Percentiles rank a stretch among this genome's conserved stretches.
These are phyloP conservation scores for Colletotrichum lini DNA, from an alignment of 2,329 filamentous ascomycete species.

Conservation along the genomic window DNA sequence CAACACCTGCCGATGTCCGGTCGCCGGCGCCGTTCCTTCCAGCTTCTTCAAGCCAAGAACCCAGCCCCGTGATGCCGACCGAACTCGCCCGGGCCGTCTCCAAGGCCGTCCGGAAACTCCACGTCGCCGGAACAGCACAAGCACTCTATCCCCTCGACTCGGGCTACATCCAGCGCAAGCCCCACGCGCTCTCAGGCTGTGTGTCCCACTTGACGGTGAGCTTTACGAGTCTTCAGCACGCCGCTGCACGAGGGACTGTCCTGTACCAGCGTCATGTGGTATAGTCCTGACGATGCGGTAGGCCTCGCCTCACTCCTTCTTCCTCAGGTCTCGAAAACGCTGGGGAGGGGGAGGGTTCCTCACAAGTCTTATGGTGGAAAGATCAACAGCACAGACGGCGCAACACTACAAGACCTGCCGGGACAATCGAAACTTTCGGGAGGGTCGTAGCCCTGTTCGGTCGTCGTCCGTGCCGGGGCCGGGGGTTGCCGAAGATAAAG, in stretches of 20 bases:
- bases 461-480: constrained; percentile 8
- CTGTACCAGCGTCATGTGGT: constrained; percentile 24
- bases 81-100: background rate
- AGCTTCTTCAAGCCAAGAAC: background rate
- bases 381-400: no score
- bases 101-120: background rate
- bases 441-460: constrained; percentile 1
- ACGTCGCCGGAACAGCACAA: background rate
- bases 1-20: background rate
- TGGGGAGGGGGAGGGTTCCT: no score
- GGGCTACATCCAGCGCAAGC: no score
- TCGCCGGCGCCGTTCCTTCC: background rate
- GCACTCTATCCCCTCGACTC: background rate
- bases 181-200: background rate
- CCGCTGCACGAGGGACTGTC: background rate
- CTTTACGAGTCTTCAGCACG: background rate
- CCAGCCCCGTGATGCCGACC: background rate
- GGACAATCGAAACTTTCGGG: background rate
- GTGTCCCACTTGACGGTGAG: background rate
- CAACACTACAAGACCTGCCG: background rate
- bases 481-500: constrained; percentile 1
- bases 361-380: background rate
- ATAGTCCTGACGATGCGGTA: constrained; percentile 2
- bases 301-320: background rate
- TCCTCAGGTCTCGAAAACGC: background rate